Percentiles rank a stretch among this genome's conserved stretches.
Conservation (phyloP, 2,329 filamentous ascomycete species). For the Botrytis fragariae region DNA sequence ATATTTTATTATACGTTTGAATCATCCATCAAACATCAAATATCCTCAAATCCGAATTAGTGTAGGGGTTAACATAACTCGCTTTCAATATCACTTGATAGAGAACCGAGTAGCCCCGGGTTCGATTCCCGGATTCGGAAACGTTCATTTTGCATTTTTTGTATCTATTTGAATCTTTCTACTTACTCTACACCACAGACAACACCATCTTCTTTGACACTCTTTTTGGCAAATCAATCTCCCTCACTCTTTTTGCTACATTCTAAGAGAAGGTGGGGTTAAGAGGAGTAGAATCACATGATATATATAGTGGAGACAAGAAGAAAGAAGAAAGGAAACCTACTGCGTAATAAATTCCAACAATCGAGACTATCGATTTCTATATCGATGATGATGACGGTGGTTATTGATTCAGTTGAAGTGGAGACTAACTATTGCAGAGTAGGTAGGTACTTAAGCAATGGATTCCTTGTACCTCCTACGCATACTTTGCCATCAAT, state of each 20-base stretch:
- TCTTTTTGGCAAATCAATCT: neutral
- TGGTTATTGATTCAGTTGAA: neutral
- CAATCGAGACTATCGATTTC: neutral
- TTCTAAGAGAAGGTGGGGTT: neutral
- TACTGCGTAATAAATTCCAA: no score
- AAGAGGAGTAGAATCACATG: neutral
- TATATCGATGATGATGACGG: neutral
- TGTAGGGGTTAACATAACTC: constrained; percentile 1
- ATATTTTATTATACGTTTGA: no score
- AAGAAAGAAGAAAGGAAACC: neutral
- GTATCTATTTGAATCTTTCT: neutral
- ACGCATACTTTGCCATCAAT: neutral
- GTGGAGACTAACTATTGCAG: neutral
- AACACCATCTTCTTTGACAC: neutral
- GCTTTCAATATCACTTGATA: neutral
- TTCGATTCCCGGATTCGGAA: constrained; percentile 1
- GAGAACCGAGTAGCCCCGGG: neutral
- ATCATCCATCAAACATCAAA: no score
- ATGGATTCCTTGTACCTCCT: neutral
- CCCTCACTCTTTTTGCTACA: neutral
- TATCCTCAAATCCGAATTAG: neutral
- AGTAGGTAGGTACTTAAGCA: neutral
- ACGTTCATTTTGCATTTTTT: rapidly evolving
- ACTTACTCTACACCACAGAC: neutral
- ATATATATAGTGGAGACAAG: neutral